Evolutionary conservation across 352 stramenopile genomes (phyloP).

Genomic region (Globisporangium solare): DNA sequence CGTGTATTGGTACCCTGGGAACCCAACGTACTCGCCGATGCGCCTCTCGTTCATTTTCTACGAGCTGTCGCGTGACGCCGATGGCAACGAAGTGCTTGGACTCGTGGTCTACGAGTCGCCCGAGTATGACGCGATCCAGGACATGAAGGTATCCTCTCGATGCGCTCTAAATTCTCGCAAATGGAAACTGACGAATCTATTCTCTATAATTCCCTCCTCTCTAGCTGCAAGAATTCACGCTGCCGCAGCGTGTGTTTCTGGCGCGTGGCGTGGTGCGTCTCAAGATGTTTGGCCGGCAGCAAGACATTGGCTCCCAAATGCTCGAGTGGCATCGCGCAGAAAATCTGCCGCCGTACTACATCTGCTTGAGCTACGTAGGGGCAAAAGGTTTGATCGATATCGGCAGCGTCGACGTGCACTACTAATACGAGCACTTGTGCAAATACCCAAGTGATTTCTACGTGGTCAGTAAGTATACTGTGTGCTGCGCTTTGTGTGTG

Average conservation of each 20-base stretch:
- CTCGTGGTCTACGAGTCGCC: conserved; percentile 41
- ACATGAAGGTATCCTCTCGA: conserved; percentile 26
- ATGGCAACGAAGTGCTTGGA: conserved; percentile 7
- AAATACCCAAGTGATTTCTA: too few species aligned
- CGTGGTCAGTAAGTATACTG: too few species aligned
- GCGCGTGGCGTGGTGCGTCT: conserved; percentile 38
- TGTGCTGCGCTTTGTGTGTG: too few species aligned
- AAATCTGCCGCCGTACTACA: conserved; percentile 49
- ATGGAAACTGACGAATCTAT: background rate
- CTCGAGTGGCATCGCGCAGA: conserved; percentile 34
- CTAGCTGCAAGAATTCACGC: conserved; percentile 43
- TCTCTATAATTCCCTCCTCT: background rate
- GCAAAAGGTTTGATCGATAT: conserved; percentile 4
- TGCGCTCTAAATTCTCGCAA: background rate
- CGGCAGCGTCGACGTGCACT: background rate
- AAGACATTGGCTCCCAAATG: conserved; percentile 39
- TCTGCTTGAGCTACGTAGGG: conserved; percentile 68
- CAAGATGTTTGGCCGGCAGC: conserved; percentile 46
- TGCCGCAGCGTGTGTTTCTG: conserved; percentile 37
- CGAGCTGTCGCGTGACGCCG: conserved; percentile 14
- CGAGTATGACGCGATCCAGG: conserved; percentile 35
- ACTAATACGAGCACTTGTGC: too few species aligned
- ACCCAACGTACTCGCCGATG: conserved; percentile 52
- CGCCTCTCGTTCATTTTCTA: conserved; percentile 50
- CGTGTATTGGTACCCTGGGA: conserved; percentile 65